Evolutionary conservation across 805 yeast species (phyloP).

Genomic region (Ogataea nitratoaversa): DNA sequence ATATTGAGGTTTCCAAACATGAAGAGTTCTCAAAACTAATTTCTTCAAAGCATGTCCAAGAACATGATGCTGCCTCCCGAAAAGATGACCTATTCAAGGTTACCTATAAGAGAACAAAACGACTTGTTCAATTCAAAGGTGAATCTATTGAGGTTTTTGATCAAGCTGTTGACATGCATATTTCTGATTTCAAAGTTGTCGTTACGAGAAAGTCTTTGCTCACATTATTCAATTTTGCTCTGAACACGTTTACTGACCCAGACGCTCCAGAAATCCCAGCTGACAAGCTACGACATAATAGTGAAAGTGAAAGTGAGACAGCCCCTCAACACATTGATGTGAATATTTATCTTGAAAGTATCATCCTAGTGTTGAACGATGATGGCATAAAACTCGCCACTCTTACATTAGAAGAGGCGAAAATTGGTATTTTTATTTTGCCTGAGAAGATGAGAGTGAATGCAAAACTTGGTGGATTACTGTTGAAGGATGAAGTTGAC

Average conservation of each 20-base stretch:
- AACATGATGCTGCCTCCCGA: conserved; percentile 34
- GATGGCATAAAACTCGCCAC: conserved; percentile 82
- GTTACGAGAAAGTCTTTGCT: conserved; percentile 74
- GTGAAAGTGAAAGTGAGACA: conserved; percentile 47
- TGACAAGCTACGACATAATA: conserved; percentile 65
- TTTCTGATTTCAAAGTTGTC: conserved; percentile 75
- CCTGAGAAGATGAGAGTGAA: conserved; percentile 75
- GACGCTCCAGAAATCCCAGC: conserved; percentile 64
- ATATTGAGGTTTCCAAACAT: conserved; percentile 57
- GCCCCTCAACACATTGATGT: conserved; percentile 77
- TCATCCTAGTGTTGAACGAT: conserved; percentile 73
- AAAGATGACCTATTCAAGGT: conserved; percentile 54
- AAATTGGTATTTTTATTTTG: conserved; percentile 55
- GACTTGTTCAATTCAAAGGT: conserved; percentile 52
- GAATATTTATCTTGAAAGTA: conserved; percentile 63
- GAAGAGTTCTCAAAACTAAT: conserved; percentile 64
- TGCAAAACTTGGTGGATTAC: conserved; percentile 73
- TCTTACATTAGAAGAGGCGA: conserved; percentile 67
- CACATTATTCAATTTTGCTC: conserved; percentile 71
- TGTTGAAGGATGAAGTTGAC: conserved; percentile 71
- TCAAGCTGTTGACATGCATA: conserved; percentile 64
- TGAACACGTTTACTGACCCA: conserved; percentile 88
- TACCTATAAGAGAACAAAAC: conserved; percentile 52
- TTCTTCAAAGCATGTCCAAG: conserved; percentile 51
- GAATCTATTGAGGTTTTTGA: conserved; percentile 66